These are phyloP conservation scores for Komagataella phaffii DNA, from an alignment of 805 yeast species.

Conservation along the genomic window DNA sequence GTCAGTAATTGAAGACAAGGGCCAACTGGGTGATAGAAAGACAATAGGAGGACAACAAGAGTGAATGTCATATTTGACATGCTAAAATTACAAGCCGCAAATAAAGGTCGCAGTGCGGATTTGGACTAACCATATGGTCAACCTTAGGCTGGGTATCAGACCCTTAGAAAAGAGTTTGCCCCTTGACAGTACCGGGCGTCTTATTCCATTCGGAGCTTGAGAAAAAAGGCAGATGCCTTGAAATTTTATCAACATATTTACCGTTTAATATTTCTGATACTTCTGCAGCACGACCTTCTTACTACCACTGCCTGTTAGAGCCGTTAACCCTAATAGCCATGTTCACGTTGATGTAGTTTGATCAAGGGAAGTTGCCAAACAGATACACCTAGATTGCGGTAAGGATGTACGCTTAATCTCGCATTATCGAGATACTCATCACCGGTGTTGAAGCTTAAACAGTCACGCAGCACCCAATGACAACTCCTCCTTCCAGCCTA, in stretches of 20 bases:
- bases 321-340: too few species aligned
- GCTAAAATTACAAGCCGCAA: neutral
- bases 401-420: neutral
- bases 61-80: neutral
- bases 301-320: too few species aligned
- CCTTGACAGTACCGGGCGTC: too few species aligned
- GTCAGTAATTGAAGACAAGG: neutral
- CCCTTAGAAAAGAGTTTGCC: neutral
- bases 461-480: neutral
- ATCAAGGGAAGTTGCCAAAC: too few species aligned
- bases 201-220: too few species aligned
- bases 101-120: neutral
- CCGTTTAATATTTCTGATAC: too few species aligned
- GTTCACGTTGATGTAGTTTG: too few species aligned
- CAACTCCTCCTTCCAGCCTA: conserved; percentile 6
- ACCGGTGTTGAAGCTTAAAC: neutral
- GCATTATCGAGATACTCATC: neutral
- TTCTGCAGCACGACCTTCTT: too few species aligned
- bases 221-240: too few species aligned
- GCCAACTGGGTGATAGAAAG: neutral
- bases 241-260: too few species aligned
- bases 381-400: too few species aligned
- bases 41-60: neutral
- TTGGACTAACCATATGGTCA: too few species aligned
- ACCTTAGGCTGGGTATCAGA: neutral